Percentiles rank a stretch among this genome's conserved stretches.
These are phyloP conservation scores for Noccaea caerulescens DNA, from an alignment of 345 rosid species.

Conservation along the genomic window DNA sequence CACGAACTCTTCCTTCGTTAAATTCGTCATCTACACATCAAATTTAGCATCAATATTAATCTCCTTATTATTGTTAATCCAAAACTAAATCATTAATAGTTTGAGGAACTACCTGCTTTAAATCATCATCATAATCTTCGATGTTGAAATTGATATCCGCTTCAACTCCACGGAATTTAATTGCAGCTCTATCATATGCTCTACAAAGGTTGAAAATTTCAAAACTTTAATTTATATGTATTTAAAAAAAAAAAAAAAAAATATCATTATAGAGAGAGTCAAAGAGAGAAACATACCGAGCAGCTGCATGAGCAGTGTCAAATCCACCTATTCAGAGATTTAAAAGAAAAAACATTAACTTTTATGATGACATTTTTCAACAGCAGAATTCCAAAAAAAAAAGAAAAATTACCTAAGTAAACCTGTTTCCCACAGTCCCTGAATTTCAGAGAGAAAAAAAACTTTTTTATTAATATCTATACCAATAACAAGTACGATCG, in stretches of 20 bases:
- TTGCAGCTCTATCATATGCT: slow-evolving; percentile 98
- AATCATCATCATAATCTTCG: slow-evolving; percentile 90
- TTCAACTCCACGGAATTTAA: slow-evolving; percentile 94
- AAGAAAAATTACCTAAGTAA: slow-evolving; percentile 69
- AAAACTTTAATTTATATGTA: not conserved
- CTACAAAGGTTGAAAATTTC: slow-evolving; percentile 46
- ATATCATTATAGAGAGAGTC: slow-evolving; percentile 7
- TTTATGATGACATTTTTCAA: slow-evolving; percentile 19
- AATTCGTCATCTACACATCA: slow-evolving; percentile 66
- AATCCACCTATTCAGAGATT: slow-evolving; percentile 77
- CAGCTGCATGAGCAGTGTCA: slow-evolving; percentile 99
- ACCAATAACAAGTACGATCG: not conserved
- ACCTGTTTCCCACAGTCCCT: slow-evolving; percentile 99
- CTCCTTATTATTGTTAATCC: too few relatives aligned
- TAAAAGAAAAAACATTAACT: slow-evolving; percentile 10
- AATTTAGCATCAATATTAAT: too few relatives aligned
- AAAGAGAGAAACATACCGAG: slow-evolving; percentile 60
- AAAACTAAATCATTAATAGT: too few relatives aligned
- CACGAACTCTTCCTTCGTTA: slow-evolving; percentile 94
- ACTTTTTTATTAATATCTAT: not conserved
- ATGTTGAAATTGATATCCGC: slow-evolving; percentile 93
- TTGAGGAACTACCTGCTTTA: slow-evolving; percentile 72
- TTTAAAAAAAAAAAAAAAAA: not conserved
- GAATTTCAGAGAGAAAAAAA: slow-evolving; percentile 40
- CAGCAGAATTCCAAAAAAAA: not conserved